Conservation (phyloP, 2,329 filamentous ascomycete genomes). For the Pseudogymnoascus sp. region DNA sequence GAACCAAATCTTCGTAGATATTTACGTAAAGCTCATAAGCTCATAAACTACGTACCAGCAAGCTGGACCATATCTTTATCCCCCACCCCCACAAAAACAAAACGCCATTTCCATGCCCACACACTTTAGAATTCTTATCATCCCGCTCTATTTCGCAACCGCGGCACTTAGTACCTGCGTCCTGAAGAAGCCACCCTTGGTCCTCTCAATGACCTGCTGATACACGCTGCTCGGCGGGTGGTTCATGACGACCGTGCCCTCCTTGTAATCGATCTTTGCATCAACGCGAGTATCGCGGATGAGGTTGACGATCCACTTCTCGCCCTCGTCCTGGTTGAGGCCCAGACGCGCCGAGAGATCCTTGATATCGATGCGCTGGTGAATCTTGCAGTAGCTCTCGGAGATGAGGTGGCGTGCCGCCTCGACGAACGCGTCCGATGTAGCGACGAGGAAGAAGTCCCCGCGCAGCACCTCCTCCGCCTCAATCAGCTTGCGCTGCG, state of each 20-base stretch:
- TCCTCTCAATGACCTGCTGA: slow-evolving; percentile 98
- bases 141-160: slow-evolving; percentile 28
- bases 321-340: slow-evolving; percentile 86
- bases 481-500: slow-evolving; percentile 75
- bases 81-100: not conserved
- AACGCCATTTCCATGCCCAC: slow-evolving; percentile 7
- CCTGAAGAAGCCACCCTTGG: slow-evolving; percentile 97
- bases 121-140: slow-evolving; percentile 1
- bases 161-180: slow-evolving; percentile 76
- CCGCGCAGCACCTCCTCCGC: slow-evolving; percentile 85
- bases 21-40: slow-evolving; percentile 11
- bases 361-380: slow-evolving; percentile 96
- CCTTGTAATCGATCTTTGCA: slow-evolving; percentile 98
- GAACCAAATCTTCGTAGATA: slow-evolving; percentile 6
- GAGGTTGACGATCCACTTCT: slow-evolving; percentile 99
- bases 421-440: slow-evolving; percentile 85
- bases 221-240: slow-evolving; percentile 98
- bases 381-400: slow-evolving; percentile 99
- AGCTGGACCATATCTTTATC: slow-evolving; percentile 11
- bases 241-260: slow-evolving; percentile 98
- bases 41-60: slow-evolving; percentile 10
- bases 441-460: slow-evolving; percentile 90
- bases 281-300: slow-evolving; percentile 96
- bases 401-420: slow-evolving; percentile 93
- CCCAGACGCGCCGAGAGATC: slow-evolving; percentile 89